Evolutionary conservation across 2,329 filamentous ascomycete species (phyloP), one percentile per base, ranked within the genome.

Genomic region (Rhynchosporium secalis): DNA sequence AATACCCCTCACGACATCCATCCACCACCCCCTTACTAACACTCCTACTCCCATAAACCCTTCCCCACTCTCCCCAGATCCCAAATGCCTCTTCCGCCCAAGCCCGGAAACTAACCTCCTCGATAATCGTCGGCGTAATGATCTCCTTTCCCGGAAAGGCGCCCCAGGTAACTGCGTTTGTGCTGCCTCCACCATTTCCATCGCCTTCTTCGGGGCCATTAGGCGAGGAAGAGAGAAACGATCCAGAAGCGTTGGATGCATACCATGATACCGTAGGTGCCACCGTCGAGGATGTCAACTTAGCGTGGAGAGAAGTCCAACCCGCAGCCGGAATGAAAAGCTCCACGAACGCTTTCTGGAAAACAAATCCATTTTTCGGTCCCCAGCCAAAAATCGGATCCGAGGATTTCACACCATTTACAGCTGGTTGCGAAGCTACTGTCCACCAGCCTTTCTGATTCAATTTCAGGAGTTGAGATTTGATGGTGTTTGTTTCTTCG

Each of bases 291-390:
- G 83, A 77, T 10, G 77, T 78, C 58, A 98, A 83, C 62, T 85
- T 83, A 3, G 81, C 80, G 66, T 84, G 83, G 38, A 99, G 81
- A 1, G 75, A 74, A 15, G 78, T 76, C 87, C 92, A 98, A 74
- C 94, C 90, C 0, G 82, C 76, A 0, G 81, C 78, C 0, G 93
- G 87, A 62, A 96, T 79, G 81, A 99, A 99, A 78, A 98, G 92
- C 75, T 99, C 95, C 57, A 99, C 92, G 76, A 99, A 99, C 0
- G 94, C 90, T 77, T 98, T 99, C 73, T 99, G 95, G 80, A 97
- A 99, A 54, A 98, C 92, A 75, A 96, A 98, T 20, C 95, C 95
- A 71, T 93, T 88, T 56, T 84, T 85, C 0, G 95, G 95, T 1
- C 95, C 95, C 95, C 95, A 99, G 66, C 95, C 95, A 71, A 96